These are phyloP conservation scores for Ogataea methylovora DNA, from an alignment of 805 yeast species.

Conservation along the genomic window DNA sequence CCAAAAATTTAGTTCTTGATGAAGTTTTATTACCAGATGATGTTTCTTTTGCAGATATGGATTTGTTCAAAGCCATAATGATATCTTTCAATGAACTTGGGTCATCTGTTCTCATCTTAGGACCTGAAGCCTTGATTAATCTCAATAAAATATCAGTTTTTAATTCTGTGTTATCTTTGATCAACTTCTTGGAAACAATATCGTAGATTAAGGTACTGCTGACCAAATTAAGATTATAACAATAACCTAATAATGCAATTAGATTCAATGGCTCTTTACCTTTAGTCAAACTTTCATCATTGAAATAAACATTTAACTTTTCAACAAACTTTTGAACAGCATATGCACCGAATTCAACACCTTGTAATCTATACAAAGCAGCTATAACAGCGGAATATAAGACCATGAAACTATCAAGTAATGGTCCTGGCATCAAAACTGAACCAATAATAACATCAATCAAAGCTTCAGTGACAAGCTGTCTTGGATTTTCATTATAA, in stretches of 20 bases:
- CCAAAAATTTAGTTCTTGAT: constrained; percentile 71
- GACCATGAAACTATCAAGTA: constrained; percentile 72
- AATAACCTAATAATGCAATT: constrained; percentile 65
- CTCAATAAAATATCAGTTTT: constrained; percentile 74
- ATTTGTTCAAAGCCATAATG: constrained; percentile 47
- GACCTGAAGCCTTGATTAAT: constrained; percentile 70
- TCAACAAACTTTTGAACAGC: constrained; percentile 79
- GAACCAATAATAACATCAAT: constrained; percentile 59
- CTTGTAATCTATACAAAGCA: constrained; percentile 70
- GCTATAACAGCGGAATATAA: constrained; percentile 72
- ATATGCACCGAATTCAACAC: constrained; percentile 84
- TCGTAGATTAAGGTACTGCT: constrained; percentile 75
- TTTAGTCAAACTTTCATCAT: constrained; percentile 14
- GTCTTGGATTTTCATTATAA: constrained; percentile 65
- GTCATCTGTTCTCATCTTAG: constrained; percentile 83
- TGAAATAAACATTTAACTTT: constrained; percentile 40
- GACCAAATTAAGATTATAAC: constrained; percentile 71
- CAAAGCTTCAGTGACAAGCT: constrained; percentile 65
- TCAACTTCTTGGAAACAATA: constrained; percentile 39
- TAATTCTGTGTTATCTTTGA: constrained; percentile 45
- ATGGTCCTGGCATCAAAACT: constrained; percentile 51
- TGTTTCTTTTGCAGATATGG: constrained; percentile 30
- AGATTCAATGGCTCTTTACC: constrained; percentile 42
- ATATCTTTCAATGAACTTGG: constrained; percentile 80
- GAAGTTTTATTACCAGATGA: constrained; percentile 24